Base-by-base conservation (phyloP, 129 eudicot species). In the Escallonia herrerae region DNA sequence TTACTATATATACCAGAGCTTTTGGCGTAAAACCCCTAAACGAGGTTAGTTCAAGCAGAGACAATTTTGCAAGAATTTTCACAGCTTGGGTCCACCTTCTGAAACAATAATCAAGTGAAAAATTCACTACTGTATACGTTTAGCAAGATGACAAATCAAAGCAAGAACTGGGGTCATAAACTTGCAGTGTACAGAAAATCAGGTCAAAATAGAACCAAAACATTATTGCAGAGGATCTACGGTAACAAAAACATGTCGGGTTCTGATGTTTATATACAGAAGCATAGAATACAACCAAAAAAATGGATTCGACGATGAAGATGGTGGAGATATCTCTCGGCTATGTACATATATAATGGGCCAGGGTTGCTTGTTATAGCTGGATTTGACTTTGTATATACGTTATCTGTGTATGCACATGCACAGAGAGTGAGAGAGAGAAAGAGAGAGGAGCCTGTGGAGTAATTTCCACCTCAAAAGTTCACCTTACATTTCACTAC, bases 381-480 rank as follows among this genome's bases (percentile, higher is more conserved):
- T 77, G 74, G 13, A 81, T 77, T 84, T 82, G 86, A 83, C 95
- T 79, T 74, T 80, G 48, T 50, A 63, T 47, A 60, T 8, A 66
- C 11, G 38, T 63, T 42, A 7, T 49, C 6, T 70, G 45, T 48
- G 55, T 51, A 62, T 43, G 38, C 4, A 40, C n/a, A 40, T 15
- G 14, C 7, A 13, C 13, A 47, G 62, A 63, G 59, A 63, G 62
- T 64, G 63, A 65, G 72, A 68, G 73, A 56, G 63, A 42, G 65
- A 59, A 62, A 47, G 71, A 41, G 64, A 58, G 78, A 80, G 91
- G 91, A 82, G 91, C 89, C 81, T 71, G 44, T 65, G 69, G 95
- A 58, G 67, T 72, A 77, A 74, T 77, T 79, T 62, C 77, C 83
- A 83, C 82, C 78, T 83, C 94, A 85, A 79, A 80, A 69, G 77